These are phyloP conservation scores for Spizellomyces sp. DNA, from an alignment of 192 early-diverging fungal genomes.

Conservation along the genomic window DNA sequence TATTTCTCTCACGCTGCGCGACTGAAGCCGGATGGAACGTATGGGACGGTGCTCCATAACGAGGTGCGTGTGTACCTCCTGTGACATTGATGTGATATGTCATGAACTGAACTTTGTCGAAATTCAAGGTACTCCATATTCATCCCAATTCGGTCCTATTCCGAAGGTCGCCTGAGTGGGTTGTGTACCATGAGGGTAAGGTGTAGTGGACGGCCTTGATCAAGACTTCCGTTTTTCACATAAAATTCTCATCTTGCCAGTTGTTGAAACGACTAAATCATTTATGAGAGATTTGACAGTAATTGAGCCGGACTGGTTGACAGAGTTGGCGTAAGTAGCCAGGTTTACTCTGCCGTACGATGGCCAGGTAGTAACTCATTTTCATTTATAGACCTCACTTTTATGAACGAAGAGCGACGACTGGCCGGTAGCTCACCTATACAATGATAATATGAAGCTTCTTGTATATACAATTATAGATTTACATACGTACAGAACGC, in stretches of 20 bases:
- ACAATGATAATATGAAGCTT: no score
- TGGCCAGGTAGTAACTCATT: not conserved
- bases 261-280: slow-evolving; percentile 50
- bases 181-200: slow-evolving; percentile 56
- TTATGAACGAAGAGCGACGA: slow-evolving; percentile 17
- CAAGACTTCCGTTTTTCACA: not conserved
- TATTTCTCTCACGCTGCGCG: slow-evolving; percentile 78
- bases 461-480: no score
- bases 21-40: slow-evolving; percentile 67
- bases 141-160: slow-evolving; percentile 53
- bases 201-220: not conserved
- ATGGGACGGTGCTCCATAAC: slow-evolving; percentile 65
- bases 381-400: slow-evolving; percentile 25
- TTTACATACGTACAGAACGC: no score
- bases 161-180: slow-evolving; percentile 50
- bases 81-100: not conserved
- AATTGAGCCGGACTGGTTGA: slow-evolving; percentile 54
- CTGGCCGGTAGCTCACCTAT: not conserved
- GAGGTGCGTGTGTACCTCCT: slow-evolving; percentile 35
- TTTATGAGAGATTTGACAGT: slow-evolving; percentile 51
- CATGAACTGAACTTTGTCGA: not conserved
- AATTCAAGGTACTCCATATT: slow-evolving; percentile 32
- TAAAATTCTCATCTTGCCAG: slow-evolving; percentile 9
- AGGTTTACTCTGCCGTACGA: not conserved
- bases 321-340: slow-evolving; percentile 46